A percentile compares a stretch with the other conserved stretches of the same genome.
These are phyloP conservation scores for Phytophthora pluvialis DNA, from an alignment of 352 stramenopile genomes.

Conservation along the genomic window DNA sequence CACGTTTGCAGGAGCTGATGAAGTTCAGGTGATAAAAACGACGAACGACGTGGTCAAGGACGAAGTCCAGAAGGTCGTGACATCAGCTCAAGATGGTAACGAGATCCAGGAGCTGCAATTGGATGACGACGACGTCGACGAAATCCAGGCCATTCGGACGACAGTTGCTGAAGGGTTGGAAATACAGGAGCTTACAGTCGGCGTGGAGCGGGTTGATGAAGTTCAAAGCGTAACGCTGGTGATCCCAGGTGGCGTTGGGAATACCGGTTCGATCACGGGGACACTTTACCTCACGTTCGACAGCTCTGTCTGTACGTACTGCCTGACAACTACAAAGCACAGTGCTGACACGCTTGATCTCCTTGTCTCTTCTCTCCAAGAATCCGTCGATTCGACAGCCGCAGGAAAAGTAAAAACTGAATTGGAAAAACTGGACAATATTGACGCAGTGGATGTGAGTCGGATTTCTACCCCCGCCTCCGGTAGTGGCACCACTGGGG, in stretches of 20 bases:
- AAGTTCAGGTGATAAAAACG: conserved; percentile 88
- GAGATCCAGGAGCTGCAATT: conserved; percentile 91
- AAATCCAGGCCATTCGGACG: conserved; percentile 92
- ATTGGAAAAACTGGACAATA: conserved; percentile 61
- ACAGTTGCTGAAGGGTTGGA: conserved; percentile 79
- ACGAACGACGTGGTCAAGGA: conserved; percentile 76
- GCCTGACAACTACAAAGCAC: conserved; percentile 49
- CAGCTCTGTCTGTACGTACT: conserved; percentile 65
- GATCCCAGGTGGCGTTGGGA: conserved; percentile 7
- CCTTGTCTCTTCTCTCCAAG: conserved; percentile 47
- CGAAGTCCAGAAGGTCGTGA: conserved; percentile 94
- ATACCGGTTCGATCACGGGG: conserved; percentile 39
- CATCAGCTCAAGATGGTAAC: conserved; percentile 90
- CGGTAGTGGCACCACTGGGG: conserved; percentile 8
- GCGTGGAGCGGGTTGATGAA: conserved; percentile 67
- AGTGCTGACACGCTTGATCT: conserved; percentile 49
- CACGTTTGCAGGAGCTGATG: conserved; percentile 82
- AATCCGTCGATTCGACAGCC: conserved; percentile 15
- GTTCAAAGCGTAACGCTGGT: conserved; percentile 63
- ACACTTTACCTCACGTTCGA: conserved; percentile 63
- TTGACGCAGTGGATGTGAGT: conserved; percentile 55
- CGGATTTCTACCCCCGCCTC: conserved; percentile 15
- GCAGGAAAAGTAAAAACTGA: conserved; percentile 31
- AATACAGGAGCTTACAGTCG: conserved; percentile 92
- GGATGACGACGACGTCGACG: conserved; percentile 88